Evolutionary conservation across 1,284 basidiomycete genomes (phyloP), one percentile per base, ranked within the genome.

Genomic region (Hemileia vastatrix): DNA sequence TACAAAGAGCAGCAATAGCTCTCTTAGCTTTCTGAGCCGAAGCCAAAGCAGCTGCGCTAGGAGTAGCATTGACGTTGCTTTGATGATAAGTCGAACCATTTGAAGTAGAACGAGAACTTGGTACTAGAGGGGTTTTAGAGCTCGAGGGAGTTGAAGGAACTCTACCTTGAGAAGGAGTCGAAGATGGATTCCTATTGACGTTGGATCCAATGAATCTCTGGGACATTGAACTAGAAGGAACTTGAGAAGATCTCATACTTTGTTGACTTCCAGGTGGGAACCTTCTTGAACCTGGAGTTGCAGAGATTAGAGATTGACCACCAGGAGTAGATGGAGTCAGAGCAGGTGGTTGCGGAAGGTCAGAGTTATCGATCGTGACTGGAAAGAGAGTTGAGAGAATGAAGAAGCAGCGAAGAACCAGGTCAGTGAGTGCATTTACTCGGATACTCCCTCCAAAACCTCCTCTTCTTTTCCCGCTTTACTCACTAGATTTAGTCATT

Each of bases 401-500:
- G n/a, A n/a, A n/a, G n/a, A n/a, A n/a, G n/a, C n/a, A n/a, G n/a
- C n/a, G n/a, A n/a, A n/a, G n/a, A n/a, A n/a, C n/a, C n/a, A n/a
- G n/a, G n/a, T n/a, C n/a, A n/a, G n/a, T n/a, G n/a, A n/a, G n/a
- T n/a, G n/a, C n/a, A n/a, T n/a, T n/a, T n/a, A n/a, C n/a, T n/a
- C n/a, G n/a, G n/a, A n/a, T n/a, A n/a, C n/a, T n/a, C n/a, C n/a
- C n/a, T n/a, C n/a, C n/a, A n/a, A n/a, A n/a, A n/a, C n/a, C n/a
- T n/a, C n/a, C n/a, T n/a, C n/a, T n/a, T n/a, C 36, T 9, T 9
- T 15, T 40, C 36, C 15, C 36, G 9, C 36, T 9, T 11, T 23
- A 59, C 57, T 59, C 31, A 59, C 57, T 51, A 44, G 66, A 68
- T 60, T 74, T 75, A 40, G 73, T 74, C 45, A 68, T 71, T n/a